A percentile compares a stretch with the other conserved stretches of the same genome.
Evolutionary conservation across 768 basidiomycete genomes (phyloP).

Genomic region (Suillus lakei): DNA sequence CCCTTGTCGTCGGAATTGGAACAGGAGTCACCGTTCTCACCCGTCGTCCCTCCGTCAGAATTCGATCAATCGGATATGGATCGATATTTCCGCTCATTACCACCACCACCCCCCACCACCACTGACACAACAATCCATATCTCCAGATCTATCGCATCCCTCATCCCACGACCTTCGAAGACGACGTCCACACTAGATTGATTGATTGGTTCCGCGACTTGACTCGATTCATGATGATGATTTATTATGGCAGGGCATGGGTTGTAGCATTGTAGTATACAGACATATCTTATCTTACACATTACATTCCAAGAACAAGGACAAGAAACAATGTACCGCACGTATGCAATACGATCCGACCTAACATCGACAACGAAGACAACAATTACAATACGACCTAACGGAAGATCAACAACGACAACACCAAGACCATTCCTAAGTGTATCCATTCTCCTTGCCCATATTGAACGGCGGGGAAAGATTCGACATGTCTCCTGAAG

Average conservation of each 20-base stretch:
- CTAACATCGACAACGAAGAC: no score
- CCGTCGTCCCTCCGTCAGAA: constrained; percentile 48
- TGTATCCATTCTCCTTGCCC: constrained; percentile 16
- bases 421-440: neutral
- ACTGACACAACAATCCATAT: neutral
- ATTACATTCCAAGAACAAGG: neutral
- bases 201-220: neutral
- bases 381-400: no score
- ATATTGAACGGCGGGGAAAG: constrained; percentile 37
- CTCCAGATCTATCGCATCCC: neutral
- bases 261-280: constrained; percentile 6
- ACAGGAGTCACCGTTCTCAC: constrained; percentile 28
- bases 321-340: neutral
- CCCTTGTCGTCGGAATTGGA: neutral
- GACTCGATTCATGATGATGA: neutral
- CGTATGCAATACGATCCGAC: neutral
- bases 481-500: constrained; percentile 29
- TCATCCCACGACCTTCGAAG: constrained; percentile 24
- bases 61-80: constrained; percentile 79
- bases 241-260: neutral
- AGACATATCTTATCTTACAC: constrained; percentile 4
- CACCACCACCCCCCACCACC: no score
- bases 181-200: constrained; percentile 23
- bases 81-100: constrained; percentile 59
- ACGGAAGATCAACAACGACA: neutral